Base-by-base conservation (phyloP, 1,139 yeast genomes). In the Candida tropicalis region DNA sequence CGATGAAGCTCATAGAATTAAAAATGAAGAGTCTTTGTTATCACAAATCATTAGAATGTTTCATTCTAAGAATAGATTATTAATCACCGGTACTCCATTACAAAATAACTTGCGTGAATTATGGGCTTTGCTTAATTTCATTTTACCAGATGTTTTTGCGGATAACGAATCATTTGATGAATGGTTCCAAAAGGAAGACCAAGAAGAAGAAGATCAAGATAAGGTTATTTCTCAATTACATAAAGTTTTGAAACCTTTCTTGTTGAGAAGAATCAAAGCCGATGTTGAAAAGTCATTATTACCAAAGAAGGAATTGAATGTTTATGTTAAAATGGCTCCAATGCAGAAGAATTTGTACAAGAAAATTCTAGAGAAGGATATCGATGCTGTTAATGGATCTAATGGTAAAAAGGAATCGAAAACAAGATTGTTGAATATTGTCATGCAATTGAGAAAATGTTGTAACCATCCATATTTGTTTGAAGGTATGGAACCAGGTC, bases 401-500 rank as follows among this genome's bases (percentile, higher is more conserved):
- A 82, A 79, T 50, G 87, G 88, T 25, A 84, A 84, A 55, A 76
- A 82, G 48, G 95, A 86, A 60, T 79, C 85, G 18, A 86, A 85
- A 56, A 85, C 93, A 2, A 70, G 93, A 55, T 69, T 86, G 46
- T 68, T 86, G 44, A 86, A 86, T 58, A 85, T 86, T 54, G 93
- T 85, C 22, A 86, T 86, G 95, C 95, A 86, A 62, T 71, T 86
- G 57, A 73, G 95, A 58, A 86, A 86, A 59, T 86, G 93, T 60
- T 86, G 93, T 64, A 86, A 86, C 57, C 95, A 86, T 64, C 93
- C 95, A 4, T 86, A 86, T 57, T 64, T 86, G 38, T 86, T 86
- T 57, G 95, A 86, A 60, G 93, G 95, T 20, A 93, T 93, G 1
- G 95, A 86, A 59, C 95, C 93, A 0, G 95, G 95, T 6, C 95